A percentile compares a stretch with the other conserved stretches of the same genome.
phyloP scores from a whole-genome alignment of 352 stramenopile genomes.

The Pythium vanterpoolii region DNA sequence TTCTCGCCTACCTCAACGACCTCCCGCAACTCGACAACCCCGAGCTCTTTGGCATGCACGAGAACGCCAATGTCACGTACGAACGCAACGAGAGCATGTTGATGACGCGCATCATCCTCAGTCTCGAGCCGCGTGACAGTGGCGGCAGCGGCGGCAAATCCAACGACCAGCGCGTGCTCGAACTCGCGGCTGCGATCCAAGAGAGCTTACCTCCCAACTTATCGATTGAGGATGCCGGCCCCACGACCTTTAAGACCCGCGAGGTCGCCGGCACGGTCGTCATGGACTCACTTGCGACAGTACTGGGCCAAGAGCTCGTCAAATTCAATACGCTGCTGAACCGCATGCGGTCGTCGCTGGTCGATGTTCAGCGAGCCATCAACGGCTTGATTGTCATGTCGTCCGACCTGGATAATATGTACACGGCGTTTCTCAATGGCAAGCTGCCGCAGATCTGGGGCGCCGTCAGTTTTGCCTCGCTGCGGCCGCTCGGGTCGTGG shows the following conservation, averaged over 20 bases:
- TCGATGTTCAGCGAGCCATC: slow-evolving; percentile 78
- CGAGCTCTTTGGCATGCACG: slow-evolving; percentile 96
- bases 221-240: slow-evolving; percentile 81
- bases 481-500: slow-evolving; percentile 93
- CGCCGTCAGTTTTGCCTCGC: slow-evolving; percentile 88
- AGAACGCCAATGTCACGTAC: slow-evolving; percentile 95
- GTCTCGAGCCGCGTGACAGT: slow-evolving; percentile 84
- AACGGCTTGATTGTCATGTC: slow-evolving; percentile 93
- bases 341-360: slow-evolving; percentile 78
- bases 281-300: slow-evolving; percentile 91
- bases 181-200: slow-evolving; percentile 65
- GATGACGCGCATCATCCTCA: slow-evolving; percentile 88
- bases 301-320: slow-evolving; percentile 92
- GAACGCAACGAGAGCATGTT: slow-evolving; percentile 88
- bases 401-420: slow-evolving; percentile 95
- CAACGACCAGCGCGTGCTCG: slow-evolving; percentile 86
- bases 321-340: slow-evolving; percentile 92
- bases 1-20: slow-evolving; percentile 80
- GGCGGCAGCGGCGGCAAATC: slow-evolving; percentile 44
- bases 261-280: slow-evolving; percentile 76
- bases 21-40: slow-evolving; percentile 89
- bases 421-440: slow-evolving; percentile 91
- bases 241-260: slow-evolving; percentile 90
- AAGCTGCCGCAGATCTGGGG: slow-evolving; percentile 88
- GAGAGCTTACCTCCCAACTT: slow-evolving; percentile 58